Evolutionary conservation across 1,284 basidiomycete species (phyloP).

Genomic region (Microbotryum intermedium): DNA sequence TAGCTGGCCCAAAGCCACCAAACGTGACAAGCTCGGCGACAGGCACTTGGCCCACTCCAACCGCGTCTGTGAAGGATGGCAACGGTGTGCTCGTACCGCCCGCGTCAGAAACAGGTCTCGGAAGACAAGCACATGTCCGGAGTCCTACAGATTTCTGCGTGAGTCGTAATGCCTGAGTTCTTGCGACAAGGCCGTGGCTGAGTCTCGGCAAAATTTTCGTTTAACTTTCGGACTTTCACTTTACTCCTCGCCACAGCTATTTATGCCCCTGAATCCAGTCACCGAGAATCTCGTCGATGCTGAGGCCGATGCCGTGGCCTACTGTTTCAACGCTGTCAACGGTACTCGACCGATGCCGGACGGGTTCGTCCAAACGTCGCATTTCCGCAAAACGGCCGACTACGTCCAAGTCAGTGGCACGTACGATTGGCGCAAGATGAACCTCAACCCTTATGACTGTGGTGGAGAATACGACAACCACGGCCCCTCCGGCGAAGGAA

Average conservation of each 20-base stretch:
- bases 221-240: too few species aligned
- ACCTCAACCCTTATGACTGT: slow-evolving; percentile 33
- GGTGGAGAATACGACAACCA: slow-evolving; percentile 23
- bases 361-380: slow-evolving; percentile 34
- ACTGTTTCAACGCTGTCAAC: slow-evolving; percentile 34
- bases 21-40: too few species aligned
- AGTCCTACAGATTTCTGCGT: too few species aligned
- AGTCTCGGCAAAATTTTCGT: too few species aligned
- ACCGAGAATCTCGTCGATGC: slow-evolving; percentile 35
- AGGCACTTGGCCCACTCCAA: too few species aligned
- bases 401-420: slow-evolving; percentile 34
- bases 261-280: slow-evolving; percentile 34
- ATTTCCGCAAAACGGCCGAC: slow-evolving; percentile 23
- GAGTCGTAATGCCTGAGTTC: too few species aligned
- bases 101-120: too few species aligned
- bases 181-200: too few species aligned
- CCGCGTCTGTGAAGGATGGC: too few species aligned
- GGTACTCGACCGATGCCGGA: slow-evolving; percentile 33
- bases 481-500: slow-evolving; percentile 25
- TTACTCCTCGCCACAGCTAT: neutral
- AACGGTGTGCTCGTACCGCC: too few species aligned
- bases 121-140: too few species aligned
- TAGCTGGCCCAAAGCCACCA: too few species aligned
- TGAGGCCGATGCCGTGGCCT: slow-evolving; percentile 34
- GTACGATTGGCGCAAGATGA: slow-evolving; percentile 34